phyloP scores from a whole-genome alignment of 805 yeast genomes.

The Ogataea philodendri region DNA sequence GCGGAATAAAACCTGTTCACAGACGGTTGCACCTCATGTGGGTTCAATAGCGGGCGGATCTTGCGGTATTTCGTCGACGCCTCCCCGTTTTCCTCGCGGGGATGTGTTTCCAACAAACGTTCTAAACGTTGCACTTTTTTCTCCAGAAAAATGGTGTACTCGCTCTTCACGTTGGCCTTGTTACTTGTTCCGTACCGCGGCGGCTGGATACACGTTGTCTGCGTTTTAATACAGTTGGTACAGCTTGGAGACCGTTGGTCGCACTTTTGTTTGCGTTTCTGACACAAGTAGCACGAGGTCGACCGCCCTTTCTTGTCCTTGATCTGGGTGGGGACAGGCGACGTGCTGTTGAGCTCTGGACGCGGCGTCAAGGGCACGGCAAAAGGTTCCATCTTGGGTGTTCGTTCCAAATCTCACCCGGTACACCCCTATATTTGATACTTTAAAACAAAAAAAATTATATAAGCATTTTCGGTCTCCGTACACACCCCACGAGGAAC shows the following conservation, averaged over 20 bases:
- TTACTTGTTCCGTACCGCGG: conserved; percentile 46
- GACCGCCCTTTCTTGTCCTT: conserved; percentile 54
- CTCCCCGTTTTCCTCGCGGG: conserved; percentile 8
- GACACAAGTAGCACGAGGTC: conserved; percentile 55
- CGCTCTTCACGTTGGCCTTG: conserved; percentile 47
- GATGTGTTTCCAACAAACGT: conserved; percentile 37
- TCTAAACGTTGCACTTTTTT: conserved; percentile 53
- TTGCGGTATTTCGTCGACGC: conserved; percentile 30
- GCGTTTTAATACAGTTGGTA: conserved; percentile 64
- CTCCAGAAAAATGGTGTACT: conserved; percentile 56
- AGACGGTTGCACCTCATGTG: conserved; percentile 8
- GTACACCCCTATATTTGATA: conserved; percentile 10
- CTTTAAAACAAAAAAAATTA: conserved; percentile 9
- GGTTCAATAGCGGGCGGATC: conserved; percentile 23
- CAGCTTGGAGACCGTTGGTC: conserved; percentile 65
- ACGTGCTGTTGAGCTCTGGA: conserved; percentile 1
- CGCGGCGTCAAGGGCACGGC: conserved; percentile 1
- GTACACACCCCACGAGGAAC: conserved; percentile 12
- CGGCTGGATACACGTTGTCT: conserved; percentile 61
- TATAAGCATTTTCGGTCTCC: conserved; percentile 9
- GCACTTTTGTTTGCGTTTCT: conserved; percentile 60
- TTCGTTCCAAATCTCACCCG: conserved; percentile 5
- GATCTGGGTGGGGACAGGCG: conserved; percentile 4
- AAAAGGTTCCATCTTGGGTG: conserved; percentile 1
- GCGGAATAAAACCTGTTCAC: conserved; percentile 21